Percentiles rank a stretch among this genome's conserved stretches.
phyloP scores from a whole-genome alignment of 805 yeast genomes.

The Yamadazyma insecticola region DNA sequence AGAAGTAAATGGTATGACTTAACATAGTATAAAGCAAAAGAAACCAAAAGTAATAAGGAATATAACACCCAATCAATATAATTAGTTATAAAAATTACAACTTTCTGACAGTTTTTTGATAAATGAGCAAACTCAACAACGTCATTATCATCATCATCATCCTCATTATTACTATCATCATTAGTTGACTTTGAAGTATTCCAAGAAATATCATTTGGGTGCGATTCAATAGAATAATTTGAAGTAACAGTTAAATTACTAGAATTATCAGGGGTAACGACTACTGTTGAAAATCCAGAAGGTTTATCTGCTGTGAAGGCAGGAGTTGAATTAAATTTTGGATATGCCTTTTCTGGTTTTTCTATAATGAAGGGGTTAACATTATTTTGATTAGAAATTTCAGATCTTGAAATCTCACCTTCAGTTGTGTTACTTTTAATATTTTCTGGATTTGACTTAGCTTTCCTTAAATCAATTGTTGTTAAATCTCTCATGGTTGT shows the following conservation, averaged over 20 bases:
- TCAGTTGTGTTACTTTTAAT: too few relatives aligned
- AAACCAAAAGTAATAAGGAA: slow-evolving; percentile 42
- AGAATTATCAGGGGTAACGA: too few relatives aligned
- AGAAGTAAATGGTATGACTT: slow-evolving; percentile 46
- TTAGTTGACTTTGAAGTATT: background rate
- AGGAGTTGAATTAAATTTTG: slow-evolving; percentile 9
- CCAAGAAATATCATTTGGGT: background rate
- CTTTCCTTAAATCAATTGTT: slow-evolving; percentile 28
- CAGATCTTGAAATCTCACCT: too few relatives aligned
- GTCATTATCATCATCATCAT: background rate
- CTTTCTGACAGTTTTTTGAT: slow-evolving; percentile 14
- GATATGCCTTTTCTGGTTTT: slow-evolving; percentile 14
- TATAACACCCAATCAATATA: slow-evolving; percentile 57
- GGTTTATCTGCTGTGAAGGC: too few relatives aligned
- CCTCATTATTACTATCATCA: background rate
- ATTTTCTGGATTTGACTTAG: slow-evolving; percentile 12
- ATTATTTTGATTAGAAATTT: too few relatives aligned
- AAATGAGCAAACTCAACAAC: slow-evolving; percentile 9
- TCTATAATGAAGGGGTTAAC: slow-evolving; percentile 9
- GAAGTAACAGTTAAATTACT: too few relatives aligned
- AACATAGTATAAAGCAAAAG: slow-evolving; percentile 58
- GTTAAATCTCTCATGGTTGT: slow-evolving; percentile 30
- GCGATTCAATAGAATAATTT: slow-evolving; percentile 1
- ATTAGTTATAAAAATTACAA: slow-evolving; percentile 34
- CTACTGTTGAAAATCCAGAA: too few relatives aligned